phyloP scores from a whole-genome alignment of 2,329 filamentous ascomycete species.

The Phoma sp. region DNA sequence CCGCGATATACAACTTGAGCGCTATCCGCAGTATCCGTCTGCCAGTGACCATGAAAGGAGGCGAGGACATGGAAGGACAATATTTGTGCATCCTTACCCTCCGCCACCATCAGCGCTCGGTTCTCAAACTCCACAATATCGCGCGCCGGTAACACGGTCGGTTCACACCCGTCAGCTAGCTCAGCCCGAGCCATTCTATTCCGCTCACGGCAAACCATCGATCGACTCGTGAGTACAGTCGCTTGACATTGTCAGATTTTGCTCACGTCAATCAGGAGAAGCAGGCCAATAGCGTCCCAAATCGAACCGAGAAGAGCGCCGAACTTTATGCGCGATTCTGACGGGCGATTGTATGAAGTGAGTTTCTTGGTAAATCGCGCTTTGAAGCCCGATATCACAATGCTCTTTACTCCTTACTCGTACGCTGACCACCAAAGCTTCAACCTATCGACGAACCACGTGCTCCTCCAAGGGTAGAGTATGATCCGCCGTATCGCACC shows the following conservation, averaged over 20 bases:
- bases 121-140: conserved; percentile 15
- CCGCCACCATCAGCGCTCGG: conserved; percentile 14
- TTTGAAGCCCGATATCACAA: conserved; percentile 20
- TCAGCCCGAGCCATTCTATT: conserved; percentile 13
- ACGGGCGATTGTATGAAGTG: conserved; percentile 44
- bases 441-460: conserved; percentile 33
- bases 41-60: conserved; percentile 22
- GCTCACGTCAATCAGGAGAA: conserved; percentile 28
- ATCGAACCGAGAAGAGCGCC: conserved; percentile 18
- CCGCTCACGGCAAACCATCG: conserved; percentile 15
- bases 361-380: conserved; percentile 29
- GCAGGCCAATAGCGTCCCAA: conserved; percentile 17
- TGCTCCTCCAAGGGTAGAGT: conserved; percentile 21
- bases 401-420: not conserved
- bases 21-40: conserved; percentile 21
- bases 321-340: conserved; percentile 31
- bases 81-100: conserved; percentile 28
- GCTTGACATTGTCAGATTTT: not conserved
- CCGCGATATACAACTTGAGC: conserved; percentile 39
- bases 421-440: conserved; percentile 39
- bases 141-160: conserved; percentile 12
- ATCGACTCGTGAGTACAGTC: conserved; percentile 27
- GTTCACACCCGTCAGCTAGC: conserved; percentile 12
- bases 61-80: conserved; percentile 30
- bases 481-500: conserved; percentile 19